Evolutionary conservation across 306 rosid species (phyloP).

Genomic region (Gynostemma pentaphyllum): DNA sequence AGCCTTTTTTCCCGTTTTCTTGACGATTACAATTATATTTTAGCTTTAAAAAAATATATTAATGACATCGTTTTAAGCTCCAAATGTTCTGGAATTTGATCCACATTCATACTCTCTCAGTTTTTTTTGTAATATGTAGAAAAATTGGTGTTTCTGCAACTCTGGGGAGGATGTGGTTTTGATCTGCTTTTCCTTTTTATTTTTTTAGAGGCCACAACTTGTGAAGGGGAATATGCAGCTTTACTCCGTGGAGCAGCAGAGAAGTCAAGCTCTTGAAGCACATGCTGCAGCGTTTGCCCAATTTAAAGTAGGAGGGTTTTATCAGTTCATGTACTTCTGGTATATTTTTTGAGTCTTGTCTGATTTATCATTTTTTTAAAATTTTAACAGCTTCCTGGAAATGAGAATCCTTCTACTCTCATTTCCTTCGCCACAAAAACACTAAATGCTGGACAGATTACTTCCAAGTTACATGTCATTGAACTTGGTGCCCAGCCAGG

Average conservation of each 20-base stretch:
- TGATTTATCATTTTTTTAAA: background rate
- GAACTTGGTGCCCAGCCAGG: conserved; percentile 99
- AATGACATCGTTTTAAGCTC: background rate
- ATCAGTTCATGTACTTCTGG: background rate
- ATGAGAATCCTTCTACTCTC: conserved; percentile 75
- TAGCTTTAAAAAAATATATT: background rate
- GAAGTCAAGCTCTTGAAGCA: conserved; percentile 99
- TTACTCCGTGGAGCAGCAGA: conserved; percentile 92
- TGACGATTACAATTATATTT: background rate
- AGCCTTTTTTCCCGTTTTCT: background rate
- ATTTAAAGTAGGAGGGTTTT: conserved; percentile 43
- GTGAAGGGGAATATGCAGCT: conserved; percentile 99
- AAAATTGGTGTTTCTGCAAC: background rate
- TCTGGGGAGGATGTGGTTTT: conserved; percentile 9
- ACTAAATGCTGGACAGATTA: conserved; percentile 86
- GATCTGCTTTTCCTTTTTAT: conserved; percentile 13
- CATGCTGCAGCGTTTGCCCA: conserved; percentile 98
- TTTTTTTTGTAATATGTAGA: background rate
- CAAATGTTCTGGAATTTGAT: background rate
- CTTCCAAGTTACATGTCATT: conserved; percentile 85
- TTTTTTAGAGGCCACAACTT: conserved; percentile 87
- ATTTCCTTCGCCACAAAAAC: conserved; percentile 91
- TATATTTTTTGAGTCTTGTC: background rate
- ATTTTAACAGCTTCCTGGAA: conserved; percentile 70
- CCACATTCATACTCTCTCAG: background rate